Conservation (phyloP, 1,139 yeast species). For the Pichia sp. region DNA sequence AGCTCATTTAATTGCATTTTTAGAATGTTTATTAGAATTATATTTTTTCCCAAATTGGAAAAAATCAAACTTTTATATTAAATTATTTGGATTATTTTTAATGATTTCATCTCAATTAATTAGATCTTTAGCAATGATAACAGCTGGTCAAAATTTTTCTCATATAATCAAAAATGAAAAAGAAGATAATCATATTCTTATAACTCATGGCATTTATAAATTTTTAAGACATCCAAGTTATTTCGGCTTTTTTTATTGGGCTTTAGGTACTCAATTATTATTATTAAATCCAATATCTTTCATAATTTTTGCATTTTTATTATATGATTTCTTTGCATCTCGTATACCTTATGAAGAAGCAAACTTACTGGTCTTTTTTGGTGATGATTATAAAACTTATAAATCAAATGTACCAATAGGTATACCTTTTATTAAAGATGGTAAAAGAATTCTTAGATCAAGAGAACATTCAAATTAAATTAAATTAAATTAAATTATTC, state of each 20-base stretch:
- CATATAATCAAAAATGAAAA: slow-evolving; percentile 62
- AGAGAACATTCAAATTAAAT: background rate
- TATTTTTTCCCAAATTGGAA: slow-evolving; percentile 32
- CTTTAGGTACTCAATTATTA: slow-evolving; percentile 72
- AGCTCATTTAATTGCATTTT: slow-evolving; percentile 53
- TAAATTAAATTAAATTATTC: background rate
- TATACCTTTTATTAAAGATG: slow-evolving; percentile 47
- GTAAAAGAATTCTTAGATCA: background rate
- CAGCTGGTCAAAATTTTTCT: slow-evolving; percentile 83
- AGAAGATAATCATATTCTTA: slow-evolving; percentile 51
- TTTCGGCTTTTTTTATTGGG: slow-evolving; percentile 92
- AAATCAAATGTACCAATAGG: slow-evolving; percentile 43
- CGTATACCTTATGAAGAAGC: slow-evolving; percentile 70
- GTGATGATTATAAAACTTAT: slow-evolving; percentile 53
- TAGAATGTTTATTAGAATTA: slow-evolving; percentile 40
- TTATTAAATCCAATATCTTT: slow-evolving; percentile 57
- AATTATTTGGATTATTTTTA: slow-evolving; percentile 40
- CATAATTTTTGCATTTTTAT: slow-evolving; percentile 39
- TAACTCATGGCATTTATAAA: slow-evolving; percentile 67
- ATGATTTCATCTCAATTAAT: slow-evolving; percentile 55
- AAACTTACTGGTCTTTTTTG: slow-evolving; percentile 61
- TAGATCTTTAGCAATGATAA: slow-evolving; percentile 75
- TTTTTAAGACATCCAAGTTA: slow-evolving; percentile 81
- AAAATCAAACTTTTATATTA: background rate
- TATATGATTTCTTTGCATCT: slow-evolving; percentile 61